A percentile compares a stretch with the other conserved stretches of the same genome.
Conservation (phyloP, 1,284 basidiomycete species). For the Ustilago shanxiensis region DNA sequence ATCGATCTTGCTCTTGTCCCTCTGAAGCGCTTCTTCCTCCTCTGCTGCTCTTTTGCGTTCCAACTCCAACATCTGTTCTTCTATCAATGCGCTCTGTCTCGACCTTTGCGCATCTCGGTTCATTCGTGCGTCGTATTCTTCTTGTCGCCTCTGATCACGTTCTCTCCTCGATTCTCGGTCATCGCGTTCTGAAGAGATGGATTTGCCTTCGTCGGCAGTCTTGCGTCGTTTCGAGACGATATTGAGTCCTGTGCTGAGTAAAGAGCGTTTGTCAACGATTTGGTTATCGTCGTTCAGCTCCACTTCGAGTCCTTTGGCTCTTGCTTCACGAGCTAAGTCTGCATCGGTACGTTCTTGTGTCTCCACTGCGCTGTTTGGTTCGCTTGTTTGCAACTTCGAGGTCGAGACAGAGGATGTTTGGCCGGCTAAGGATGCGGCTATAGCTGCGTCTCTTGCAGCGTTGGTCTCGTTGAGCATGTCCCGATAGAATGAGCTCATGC, state of each 20-base stretch:
- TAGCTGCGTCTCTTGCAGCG: constrained; percentile 61
- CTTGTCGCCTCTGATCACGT: constrained; percentile 38
- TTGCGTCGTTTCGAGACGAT: constrained; percentile 72
- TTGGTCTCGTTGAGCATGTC: constrained; percentile 62
- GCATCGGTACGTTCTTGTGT: constrained; percentile 72
- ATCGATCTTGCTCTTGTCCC: constrained; percentile 35
- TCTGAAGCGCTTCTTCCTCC: constrained; percentile 27
- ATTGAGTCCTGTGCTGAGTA: constrained; percentile 92
- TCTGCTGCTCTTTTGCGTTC: constrained; percentile 44
- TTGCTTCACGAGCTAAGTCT: constrained; percentile 77
- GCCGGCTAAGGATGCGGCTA: constrained; percentile 39
- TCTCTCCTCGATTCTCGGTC: constrained; percentile 18
- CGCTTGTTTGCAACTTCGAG: background rate
- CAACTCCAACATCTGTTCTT: constrained; percentile 61
- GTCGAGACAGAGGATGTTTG: background rate
- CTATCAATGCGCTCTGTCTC: constrained; percentile 51
- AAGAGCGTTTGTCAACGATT: constrained; percentile 93
- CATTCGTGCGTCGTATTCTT: constrained; percentile 50
- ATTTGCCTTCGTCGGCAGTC: background rate
- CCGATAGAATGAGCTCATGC: constrained; percentile 73
- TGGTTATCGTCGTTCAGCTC: constrained; percentile 98
- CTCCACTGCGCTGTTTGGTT: constrained; percentile 8
- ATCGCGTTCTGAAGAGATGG: constrained; percentile 3
- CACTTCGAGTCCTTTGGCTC: constrained; percentile 83
- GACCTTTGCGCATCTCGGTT: constrained; percentile 49